A percentile compares a stretch with the other conserved stretches of the same genome.
These are phyloP conservation scores for Plasmodium billcollinsi DNA, from an alignment of 169 alveolate genomes.

Conservation along the genomic window DNA sequence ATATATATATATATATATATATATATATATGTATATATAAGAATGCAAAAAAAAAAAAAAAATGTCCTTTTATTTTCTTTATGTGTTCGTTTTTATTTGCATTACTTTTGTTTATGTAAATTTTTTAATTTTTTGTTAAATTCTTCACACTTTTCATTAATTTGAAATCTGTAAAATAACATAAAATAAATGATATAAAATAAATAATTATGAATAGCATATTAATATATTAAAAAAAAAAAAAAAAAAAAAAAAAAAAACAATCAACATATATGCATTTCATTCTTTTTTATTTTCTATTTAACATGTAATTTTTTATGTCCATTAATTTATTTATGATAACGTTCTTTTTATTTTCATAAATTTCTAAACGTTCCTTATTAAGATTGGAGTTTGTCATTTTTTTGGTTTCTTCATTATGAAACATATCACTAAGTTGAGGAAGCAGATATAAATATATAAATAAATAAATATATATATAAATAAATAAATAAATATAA, in stretches of 20 bases:
- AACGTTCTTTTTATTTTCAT: slow-evolving; percentile 39
- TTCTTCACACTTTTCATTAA: slow-evolving; percentile 45
- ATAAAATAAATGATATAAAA: neutral
- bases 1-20: no score
- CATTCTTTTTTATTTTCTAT: no score
- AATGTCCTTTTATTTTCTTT: neutral
- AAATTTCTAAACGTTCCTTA: slow-evolving; percentile 18
- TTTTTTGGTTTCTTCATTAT: neutral
- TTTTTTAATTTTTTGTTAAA: slow-evolving; percentile 39
- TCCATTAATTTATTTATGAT: slow-evolving; percentile 27
- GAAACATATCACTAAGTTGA: slow-evolving; percentile 11
- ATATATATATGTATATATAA: no score
- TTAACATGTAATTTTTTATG: slow-evolving; percentile 50
- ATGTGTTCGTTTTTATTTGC: neutral
- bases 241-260: neutral
- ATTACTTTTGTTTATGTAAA: slow-evolving; percentile 43
- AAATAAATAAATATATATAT: no score
- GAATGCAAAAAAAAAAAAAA: no score
- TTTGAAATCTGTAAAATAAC: slow-evolving; percentile 26
- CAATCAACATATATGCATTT: no score
- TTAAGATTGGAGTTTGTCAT: neutral
- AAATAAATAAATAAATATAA: no score
- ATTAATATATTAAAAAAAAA: neutral
- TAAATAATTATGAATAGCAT: neutral
- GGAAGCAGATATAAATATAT: neutral